A percentile compares a stretch with the other conserved stretches of the same genome.
Evolutionary conservation across 108 stramenopile species (phyloP).

Genomic region (Nitzschia palea): DNA sequence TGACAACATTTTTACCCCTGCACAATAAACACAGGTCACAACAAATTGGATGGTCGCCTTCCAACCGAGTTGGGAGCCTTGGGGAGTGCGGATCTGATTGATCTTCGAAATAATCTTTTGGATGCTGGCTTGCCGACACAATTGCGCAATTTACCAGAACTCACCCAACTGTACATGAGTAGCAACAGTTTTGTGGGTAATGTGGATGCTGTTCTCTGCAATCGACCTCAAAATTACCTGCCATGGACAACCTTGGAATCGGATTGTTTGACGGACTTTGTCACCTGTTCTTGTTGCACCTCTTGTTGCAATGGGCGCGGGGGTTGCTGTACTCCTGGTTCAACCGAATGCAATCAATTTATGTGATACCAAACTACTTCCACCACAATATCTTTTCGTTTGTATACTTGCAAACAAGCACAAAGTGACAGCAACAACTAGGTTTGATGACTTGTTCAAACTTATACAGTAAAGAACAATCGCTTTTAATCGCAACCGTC

Average conservation of each 20-base stretch:
- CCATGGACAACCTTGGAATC: not conserved
- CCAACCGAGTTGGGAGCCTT: slow-evolving; percentile 14
- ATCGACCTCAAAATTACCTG: slow-evolving; percentile 7
- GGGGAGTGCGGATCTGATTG: slow-evolving; percentile 18
- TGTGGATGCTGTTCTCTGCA: slow-evolving; percentile 4
- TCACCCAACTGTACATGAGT: not conserved
- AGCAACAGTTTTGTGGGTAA: slow-evolving; percentile 8
- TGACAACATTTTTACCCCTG: not conserved
- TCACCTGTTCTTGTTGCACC: slow-evolving; percentile 16
- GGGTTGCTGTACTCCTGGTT: not conserved
- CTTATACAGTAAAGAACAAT: no score
- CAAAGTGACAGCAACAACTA: no score
- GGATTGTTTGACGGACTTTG: not conserved
- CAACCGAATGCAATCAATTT: not conserved
- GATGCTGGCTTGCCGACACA: slow-evolving; percentile 41
- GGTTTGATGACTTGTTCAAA: no score
- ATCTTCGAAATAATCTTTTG: slow-evolving; percentile 34
- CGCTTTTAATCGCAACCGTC: no score
- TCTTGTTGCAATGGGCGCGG: not conserved
- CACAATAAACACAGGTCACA: not conserved
- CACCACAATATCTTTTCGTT: no score
- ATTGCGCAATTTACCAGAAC: slow-evolving; percentile 25
- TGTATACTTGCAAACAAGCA: no score
- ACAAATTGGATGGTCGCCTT: slow-evolving; percentile 7
- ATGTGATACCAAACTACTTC: no score